Evolutionary conservation across 441 rosid species (phyloP), one percentile per base, ranked within the genome.

Genomic region (Iberis amara): DNA sequence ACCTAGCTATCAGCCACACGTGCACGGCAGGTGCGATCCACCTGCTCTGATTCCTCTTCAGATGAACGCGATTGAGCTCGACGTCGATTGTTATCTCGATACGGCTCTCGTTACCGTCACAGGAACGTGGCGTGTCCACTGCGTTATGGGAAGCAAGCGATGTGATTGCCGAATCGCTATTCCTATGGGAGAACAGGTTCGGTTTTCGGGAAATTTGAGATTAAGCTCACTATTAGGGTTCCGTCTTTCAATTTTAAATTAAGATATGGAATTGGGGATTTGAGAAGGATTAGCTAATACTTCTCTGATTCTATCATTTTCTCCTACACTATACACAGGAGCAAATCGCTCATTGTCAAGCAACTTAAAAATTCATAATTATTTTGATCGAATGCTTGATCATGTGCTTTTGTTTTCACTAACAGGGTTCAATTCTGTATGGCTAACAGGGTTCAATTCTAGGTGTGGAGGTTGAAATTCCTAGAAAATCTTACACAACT

Each of bases 381-480:
- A n/a, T 1, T 18, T 18, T 18, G 1, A 18, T 18, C 21, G 21
- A 18, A 18, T 18, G 21, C 21, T 18, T 18, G 21, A 18, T 18
- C 21, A 18, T 18, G 21, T 18, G 21, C 36, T 6, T 35, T 21
- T 24, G 24, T 43, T 10, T 18, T 3, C 21, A 18, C 21, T 18
- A 18, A 18, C 21, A 18, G 21, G 1, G 21, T 18, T 18, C 21
- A 18, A 18, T 18, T 18, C 21, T 18, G 21, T 72, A 64, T 94
- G 88, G 79, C 82, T 89, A 85, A 89, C 95, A 94, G 99, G 97
- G 96, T 69, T 85, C 96, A 61, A 74, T 94, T 79, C 88, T 87
- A 83, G 91, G 97, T 86, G 89, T 94, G 39, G 99, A 94, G 64
- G 87, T 80, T 53, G 91, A 74, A 59, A 73, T 75, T 68, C 76